These are phyloP conservation scores for Uronychia setigera DNA, from an alignment of 73 alveolate species.

Conservation along the genomic window DNA sequence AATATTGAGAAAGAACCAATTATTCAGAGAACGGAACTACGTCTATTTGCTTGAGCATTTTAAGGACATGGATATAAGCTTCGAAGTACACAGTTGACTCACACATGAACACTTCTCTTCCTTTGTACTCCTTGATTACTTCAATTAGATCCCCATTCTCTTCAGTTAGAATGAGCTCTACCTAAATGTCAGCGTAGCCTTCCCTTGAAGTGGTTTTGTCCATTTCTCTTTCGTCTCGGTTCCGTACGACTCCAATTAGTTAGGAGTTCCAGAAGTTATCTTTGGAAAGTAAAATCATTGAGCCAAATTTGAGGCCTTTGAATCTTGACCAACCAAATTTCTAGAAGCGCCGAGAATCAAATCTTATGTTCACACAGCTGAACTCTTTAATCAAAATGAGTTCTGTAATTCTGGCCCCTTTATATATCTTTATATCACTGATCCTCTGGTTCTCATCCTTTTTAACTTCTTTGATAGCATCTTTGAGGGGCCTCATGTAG, in stretches of 20 bases:
- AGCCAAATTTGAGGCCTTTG: constrained; percentile 1
- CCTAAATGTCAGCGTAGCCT: background rate
- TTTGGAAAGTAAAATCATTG: background rate
- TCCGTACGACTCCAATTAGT: background rate
- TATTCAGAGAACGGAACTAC: background rate
- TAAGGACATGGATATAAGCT: constrained; percentile 56
- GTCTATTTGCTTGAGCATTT: constrained; percentile 42
- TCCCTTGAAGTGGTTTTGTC: background rate
- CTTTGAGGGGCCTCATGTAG: background rate
- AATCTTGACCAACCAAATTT: background rate
- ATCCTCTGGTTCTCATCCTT: background rate
- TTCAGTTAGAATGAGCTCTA: background rate
- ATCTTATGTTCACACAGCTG: background rate
- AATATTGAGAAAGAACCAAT: background rate
- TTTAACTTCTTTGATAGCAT: background rate
- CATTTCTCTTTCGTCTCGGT: background rate
- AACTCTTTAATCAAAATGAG: background rate
- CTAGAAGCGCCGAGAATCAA: background rate
- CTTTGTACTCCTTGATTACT: background rate
- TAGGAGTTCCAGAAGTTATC: background rate
- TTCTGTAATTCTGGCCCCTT: background rate
- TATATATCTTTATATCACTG: background rate
- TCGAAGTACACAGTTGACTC: constrained; percentile 68
- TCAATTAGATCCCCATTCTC: background rate
- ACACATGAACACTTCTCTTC: constrained; percentile 6